Evolutionary conservation across 164 flowering plant species (phyloP).

Genomic region (Tinospora cordifolia): DNA sequence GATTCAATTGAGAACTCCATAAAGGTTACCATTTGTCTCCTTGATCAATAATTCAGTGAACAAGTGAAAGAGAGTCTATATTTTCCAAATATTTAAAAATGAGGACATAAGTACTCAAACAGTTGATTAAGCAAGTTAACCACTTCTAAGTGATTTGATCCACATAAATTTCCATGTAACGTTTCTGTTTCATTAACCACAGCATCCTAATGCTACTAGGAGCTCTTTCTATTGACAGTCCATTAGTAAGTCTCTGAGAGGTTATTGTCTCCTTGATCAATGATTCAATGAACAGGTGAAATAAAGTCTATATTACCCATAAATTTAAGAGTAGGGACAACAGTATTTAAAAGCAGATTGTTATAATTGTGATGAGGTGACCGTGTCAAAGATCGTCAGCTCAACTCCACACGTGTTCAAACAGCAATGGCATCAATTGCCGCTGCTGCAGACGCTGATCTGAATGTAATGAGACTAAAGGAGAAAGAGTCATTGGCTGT

Average conservation of each 20-base stretch:
- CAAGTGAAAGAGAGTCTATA: background rate
- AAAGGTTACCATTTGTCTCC: background rate
- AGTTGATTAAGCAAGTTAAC: too few species aligned
- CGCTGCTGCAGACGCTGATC: slow-evolving; percentile 79
- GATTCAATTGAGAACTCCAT: background rate
- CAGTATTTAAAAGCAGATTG: too few species aligned
- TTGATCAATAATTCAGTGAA: background rate
- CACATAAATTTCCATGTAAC: too few species aligned
- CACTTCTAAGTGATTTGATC: too few species aligned
- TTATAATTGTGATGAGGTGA: slow-evolving; percentile 29
- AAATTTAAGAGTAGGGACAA: background rate
- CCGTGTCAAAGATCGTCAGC: slow-evolving; percentile 97
- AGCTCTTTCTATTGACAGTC: too few species aligned
- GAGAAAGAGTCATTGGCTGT: slow-evolving; percentile 94
- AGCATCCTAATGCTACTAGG: too few species aligned
- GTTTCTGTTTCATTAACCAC: too few species aligned
- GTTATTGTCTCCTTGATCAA: background rate
- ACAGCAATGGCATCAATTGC: slow-evolving; percentile 96
- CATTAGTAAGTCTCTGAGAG: too few species aligned
- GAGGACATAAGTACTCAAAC: background rate
- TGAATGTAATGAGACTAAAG: slow-evolving; percentile 78
- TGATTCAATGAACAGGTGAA: background rate
- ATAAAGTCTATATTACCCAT: background rate
- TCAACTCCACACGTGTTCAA: slow-evolving; percentile 81
- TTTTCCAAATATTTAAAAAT: background rate